Percentiles rank a stretch among this genome's conserved stretches.
These are phyloP conservation scores for Mycena sanguinolenta DNA, from an alignment of 768 basidiomycete genomes.

Conservation along the genomic window DNA sequence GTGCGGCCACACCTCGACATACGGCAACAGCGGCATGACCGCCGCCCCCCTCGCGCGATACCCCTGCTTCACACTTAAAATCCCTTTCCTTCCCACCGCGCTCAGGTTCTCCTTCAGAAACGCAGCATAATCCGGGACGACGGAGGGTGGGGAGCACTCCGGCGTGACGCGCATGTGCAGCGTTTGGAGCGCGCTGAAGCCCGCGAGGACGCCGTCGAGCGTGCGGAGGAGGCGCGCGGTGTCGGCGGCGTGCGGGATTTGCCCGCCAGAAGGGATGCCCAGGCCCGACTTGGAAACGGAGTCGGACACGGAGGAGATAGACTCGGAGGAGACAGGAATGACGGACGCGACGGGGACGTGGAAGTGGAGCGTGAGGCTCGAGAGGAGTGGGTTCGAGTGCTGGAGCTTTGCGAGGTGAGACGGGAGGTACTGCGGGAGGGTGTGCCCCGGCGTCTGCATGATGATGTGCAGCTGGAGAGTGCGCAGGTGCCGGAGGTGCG, in stretches of 20 bases:
- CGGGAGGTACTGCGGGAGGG: constrained; percentile 17
- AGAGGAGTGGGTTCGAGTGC: constrained; percentile 7
- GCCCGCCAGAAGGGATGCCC: no score
- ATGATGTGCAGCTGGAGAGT: constrained; percentile 23
- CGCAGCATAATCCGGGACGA: constrained; percentile 23
- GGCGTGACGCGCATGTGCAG: constrained; percentile 4
- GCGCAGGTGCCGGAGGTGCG: constrained; percentile 11
- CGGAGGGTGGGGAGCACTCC: constrained; percentile 22
- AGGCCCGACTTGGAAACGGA: no score
- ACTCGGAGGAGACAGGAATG: no score
- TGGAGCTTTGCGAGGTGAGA: constrained; percentile 6
- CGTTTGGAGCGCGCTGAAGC: neutral
- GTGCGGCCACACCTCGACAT: neutral
- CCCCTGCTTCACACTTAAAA: neutral
- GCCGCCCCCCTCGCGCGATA: neutral
- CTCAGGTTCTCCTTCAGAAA: constrained; percentile 5
- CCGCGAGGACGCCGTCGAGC: neutral
- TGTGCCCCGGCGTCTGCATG: neutral
- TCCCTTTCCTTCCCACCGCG: neutral
- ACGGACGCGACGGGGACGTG: constrained; percentile 7
- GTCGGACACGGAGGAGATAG: no score
- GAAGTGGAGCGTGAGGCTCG: constrained; percentile 3
- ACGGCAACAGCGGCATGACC: neutral
- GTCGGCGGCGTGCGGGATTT: no score
- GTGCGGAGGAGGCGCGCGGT: no score